These are phyloP conservation scores for Prosopis cineraria DNA, from an alignment of 306 rosid species.

Conservation along the genomic window DNA sequence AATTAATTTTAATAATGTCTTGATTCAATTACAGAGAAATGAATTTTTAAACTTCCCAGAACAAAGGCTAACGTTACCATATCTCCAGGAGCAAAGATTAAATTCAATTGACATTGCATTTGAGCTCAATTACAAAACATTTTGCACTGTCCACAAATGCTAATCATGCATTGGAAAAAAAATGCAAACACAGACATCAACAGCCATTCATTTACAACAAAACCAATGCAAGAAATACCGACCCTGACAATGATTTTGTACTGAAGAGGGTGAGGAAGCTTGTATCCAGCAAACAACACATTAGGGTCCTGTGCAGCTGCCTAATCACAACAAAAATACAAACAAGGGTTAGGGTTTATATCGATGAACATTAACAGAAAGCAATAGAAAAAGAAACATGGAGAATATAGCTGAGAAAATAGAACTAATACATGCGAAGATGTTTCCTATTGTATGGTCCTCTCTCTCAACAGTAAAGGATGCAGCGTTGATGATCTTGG, in stretches of 20 bases:
- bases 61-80: neutral
- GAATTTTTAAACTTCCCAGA: neutral
- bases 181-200: neutral
- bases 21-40: neutral
- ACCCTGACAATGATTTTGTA: slow-evolving; percentile 91
- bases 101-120: neutral
- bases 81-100: neutral
- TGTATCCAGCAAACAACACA: slow-evolving; percentile 88
- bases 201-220: neutral
- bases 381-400: neutral
- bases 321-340: slow-evolving; percentile 33
- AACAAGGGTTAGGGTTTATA: slow-evolving; percentile 17
- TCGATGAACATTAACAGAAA: neutral
- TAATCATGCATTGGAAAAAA: neutral
- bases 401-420: neutral
- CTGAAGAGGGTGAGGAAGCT: slow-evolving; percentile 95
- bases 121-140: neutral
- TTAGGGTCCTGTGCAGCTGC: slow-evolving; percentile 88
- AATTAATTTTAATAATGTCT: neutral
- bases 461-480: slow-evolving; percentile 87
- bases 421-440: slow-evolving; percentile 72
- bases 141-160: neutral
- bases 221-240: slow-evolving; percentile 15
- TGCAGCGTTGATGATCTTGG: slow-evolving; percentile 88
- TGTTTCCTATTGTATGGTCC: slow-evolving; percentile 89